A percentile compares a stretch with the other conserved stretches of the same genome.
phyloP scores from a whole-genome alignment of 2,329 filamentous ascomycete genomes.

The Cadophora sp. region DNA sequence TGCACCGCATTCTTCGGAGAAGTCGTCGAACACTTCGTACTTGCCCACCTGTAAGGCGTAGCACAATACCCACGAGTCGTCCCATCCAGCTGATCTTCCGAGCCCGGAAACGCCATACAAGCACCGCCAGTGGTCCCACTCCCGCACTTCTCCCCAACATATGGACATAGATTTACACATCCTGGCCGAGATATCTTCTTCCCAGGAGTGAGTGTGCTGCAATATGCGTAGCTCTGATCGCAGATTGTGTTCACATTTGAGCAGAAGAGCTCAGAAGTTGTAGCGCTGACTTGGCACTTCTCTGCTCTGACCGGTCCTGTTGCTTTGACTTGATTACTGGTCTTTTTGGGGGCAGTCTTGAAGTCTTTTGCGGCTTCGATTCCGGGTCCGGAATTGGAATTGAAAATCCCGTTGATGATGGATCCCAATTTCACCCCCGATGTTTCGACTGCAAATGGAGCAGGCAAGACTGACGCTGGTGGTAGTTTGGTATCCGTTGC shows the following conservation, averaged over 20 bases:
- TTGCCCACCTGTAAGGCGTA: not conserved
- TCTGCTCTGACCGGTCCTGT: not conserved
- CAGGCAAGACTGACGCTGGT: not conserved
- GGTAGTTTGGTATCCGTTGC: not conserved
- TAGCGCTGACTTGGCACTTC: not conserved
- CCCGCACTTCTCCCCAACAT: not conserved
- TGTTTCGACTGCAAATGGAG: not conserved
- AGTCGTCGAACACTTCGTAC: not conserved
- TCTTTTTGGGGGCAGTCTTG: not conserved
- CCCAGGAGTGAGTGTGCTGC: not conserved
- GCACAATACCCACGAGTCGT: slow-evolving; percentile 2
- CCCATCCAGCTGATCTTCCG: not conserved
- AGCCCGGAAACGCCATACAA: not conserved
- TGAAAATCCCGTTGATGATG: not conserved
- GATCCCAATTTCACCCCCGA: not conserved
- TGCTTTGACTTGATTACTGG: not conserved
- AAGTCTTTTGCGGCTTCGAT: not conserved
- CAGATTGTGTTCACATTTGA: not conserved
- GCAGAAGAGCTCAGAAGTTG: not conserved
- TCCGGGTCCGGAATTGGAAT: not conserved
- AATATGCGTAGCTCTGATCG: not conserved
- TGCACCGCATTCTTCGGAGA: not conserved
- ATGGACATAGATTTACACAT: not conserved
- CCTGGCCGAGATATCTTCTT: not conserved
- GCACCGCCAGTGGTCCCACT: not conserved